phyloP scores from a whole-genome alignment of 208 protist species.

The Trypanosoma grayi region DNA sequence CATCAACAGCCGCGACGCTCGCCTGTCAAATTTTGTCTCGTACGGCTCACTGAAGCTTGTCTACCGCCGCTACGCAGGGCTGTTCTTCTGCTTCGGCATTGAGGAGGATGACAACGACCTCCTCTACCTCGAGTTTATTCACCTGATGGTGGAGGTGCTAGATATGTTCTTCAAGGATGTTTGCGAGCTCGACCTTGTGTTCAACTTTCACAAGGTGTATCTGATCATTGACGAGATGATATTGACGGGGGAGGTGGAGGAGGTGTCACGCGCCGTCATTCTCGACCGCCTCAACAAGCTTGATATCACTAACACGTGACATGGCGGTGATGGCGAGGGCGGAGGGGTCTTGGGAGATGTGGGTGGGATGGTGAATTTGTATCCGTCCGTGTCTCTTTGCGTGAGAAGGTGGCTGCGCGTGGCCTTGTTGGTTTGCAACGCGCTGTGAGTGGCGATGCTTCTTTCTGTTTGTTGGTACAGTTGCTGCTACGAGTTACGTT shows the following conservation, averaged over 20 bases:
- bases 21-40: conserved; percentile 97
- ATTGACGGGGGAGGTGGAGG: conserved; percentile 97
- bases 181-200: conserved; percentile 99
- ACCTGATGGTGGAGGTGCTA: conserved; percentile 97
- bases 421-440: no score
- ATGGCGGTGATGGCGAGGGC: not conserved
- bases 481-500: no score
- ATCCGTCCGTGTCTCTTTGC: no score
- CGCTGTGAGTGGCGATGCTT: no score
- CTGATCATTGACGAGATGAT: conserved; percentile 99
- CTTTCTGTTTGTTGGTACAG: no score
- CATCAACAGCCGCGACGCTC: conserved; percentile 93
- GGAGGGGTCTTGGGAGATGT: no score
- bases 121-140: conserved; percentile 97
- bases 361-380: no score
- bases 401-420: no score
- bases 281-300: conserved; percentile 90
- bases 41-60: conserved; percentile 95
- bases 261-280: conserved; percentile 95
- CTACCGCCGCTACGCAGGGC: conserved; percentile 98
- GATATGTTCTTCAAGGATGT: conserved; percentile 99
- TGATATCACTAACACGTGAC: conserved; percentile 83
- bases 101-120: conserved; percentile 99
- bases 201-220: conserved; percentile 99
- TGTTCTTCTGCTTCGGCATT: conserved; percentile 99